Percentiles rank a stretch among this genome's conserved stretches.
Evolutionary conservation across 2,329 filamentous ascomycete species (phyloP).

Genomic region (Monascus ruber): DNA sequence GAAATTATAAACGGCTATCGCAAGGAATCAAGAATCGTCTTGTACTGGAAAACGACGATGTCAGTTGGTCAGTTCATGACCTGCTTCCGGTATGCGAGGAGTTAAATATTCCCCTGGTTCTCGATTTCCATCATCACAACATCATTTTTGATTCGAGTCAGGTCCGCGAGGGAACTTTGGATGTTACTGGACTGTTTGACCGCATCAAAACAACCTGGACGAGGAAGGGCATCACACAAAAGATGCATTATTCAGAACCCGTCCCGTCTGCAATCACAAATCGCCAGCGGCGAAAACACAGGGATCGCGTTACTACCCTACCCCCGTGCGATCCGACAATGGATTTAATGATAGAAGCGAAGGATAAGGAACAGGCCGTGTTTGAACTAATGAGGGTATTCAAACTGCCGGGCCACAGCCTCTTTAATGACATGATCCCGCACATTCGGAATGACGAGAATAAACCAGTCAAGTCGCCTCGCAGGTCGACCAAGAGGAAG

Average conservation of each 20-base stretch:
- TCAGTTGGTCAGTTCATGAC: slow-evolving; percentile 86
- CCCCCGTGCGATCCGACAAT: slow-evolving; percentile 73
- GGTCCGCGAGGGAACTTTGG: slow-evolving; percentile 71
- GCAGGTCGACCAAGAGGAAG: slow-evolving; percentile 34
- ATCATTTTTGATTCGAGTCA: slow-evolving; percentile 68
- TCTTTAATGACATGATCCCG: slow-evolving; percentile 65
- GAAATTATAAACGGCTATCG: slow-evolving; percentile 59
- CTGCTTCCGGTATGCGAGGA: slow-evolving; percentile 83
- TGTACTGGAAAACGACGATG: slow-evolving; percentile 90
- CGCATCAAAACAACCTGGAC: slow-evolving; percentile 77
- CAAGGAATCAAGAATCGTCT: slow-evolving; percentile 64
- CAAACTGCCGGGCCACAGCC: slow-evolving; percentile 67
- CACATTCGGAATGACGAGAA: slow-evolving; percentile 68
- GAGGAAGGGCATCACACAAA: slow-evolving; percentile 73
- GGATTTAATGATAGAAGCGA: slow-evolving; percentile 99
- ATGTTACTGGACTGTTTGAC: slow-evolving; percentile 63
- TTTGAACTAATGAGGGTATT: slow-evolving; percentile 88
- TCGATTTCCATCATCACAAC: slow-evolving; percentile 94
- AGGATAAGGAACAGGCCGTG: slow-evolving; percentile 94
- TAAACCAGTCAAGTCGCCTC: slow-evolving; percentile 40
- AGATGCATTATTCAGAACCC: slow-evolving; percentile 94
- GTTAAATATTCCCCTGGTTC: slow-evolving; percentile 81
- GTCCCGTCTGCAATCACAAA: slow-evolving; percentile 64
- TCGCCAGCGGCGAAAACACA: slow-evolving; percentile 73
- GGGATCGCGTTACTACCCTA: slow-evolving; percentile 62